Evolutionary conservation across 441 rosid species (phyloP), one percentile per base, ranked within the genome.

Genomic region (Iberis amara): DNA sequence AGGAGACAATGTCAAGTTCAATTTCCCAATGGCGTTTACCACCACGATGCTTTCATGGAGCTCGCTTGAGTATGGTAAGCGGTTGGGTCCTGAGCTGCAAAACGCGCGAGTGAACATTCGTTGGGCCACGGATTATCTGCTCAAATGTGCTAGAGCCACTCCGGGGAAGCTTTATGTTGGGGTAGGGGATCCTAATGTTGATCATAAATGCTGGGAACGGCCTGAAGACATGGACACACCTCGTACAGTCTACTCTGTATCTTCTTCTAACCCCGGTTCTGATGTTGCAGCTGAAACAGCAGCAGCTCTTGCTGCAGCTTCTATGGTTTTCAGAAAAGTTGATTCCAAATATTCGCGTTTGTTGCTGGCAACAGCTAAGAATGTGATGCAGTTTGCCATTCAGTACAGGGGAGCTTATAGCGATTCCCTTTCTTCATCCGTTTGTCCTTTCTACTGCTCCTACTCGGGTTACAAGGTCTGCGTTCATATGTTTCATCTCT

Each of bases 401-500:
- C 89, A 90, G 40, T 66, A 84, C 55, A 72, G 68, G 3, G 98
- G 96, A 11, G 80, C 88, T 44, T 90, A 86, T 24, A 90, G 95
- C 33, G 86, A 87, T 26, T 74, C 87, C 2, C 95, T 90, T 35
- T 85, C 88, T 1, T 61, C 87, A 2, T 74, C 83, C 0, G 98
- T 69, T 0, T 90, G 96, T 68, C 98, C 98, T 1, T 90, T 85
- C 52, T 90, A 90, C 57, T 85, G 96, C 80, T 86, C 96, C 0
- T 90, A 86, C 71, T 85, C 92, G 7, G 96, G 98, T 42, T 90
- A 78, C 39, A 76, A 81, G 82, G 97, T 85, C 35, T 15, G 53
- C 4, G 5, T 38, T 46, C 52, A 45, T 10, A 21, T 44, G 8
- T 36, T 39, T 12, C 30, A 27, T 13, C 11, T 13, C 8, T 6